Conservation (phyloP, 2,329 filamentous ascomycete genomes). For the Juglanconis juglandina region DNA sequence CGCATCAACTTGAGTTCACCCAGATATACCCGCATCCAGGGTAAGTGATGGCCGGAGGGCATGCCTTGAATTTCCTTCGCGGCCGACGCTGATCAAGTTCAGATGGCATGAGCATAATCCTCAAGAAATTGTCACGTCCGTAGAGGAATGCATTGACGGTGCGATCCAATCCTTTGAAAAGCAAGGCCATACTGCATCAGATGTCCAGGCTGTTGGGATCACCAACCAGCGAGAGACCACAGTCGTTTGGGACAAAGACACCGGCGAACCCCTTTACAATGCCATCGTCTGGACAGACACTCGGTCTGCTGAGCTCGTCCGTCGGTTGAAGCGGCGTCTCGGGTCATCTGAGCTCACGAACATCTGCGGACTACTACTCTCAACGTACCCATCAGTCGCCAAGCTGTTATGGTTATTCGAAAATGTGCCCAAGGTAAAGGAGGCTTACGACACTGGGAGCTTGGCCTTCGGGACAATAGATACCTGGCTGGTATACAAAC, state of each 20-base stretch:
- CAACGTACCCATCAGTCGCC: conserved; percentile 76
- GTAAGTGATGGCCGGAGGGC: conserved; percentile 41
- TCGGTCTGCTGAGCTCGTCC: conserved; percentile 67
- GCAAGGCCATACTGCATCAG: conserved; percentile 61
- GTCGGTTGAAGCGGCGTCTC: conserved; percentile 64
- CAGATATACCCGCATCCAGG: conserved; percentile 74
- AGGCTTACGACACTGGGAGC: conserved; percentile 68
- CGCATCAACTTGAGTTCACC: conserved; percentile 72
- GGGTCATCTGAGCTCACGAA: conserved; percentile 65
- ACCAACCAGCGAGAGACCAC: conserved; percentile 84
- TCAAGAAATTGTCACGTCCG: conserved; percentile 67
- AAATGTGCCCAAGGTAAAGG: conserved; percentile 62
- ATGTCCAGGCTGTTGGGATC: conserved; percentile 74
- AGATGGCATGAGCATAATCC: conserved; percentile 88
- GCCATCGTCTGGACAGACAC: conserved; percentile 86
- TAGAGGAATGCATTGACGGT: conserved; percentile 72
- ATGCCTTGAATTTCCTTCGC: conserved; percentile 20
- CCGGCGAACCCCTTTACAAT: conserved; percentile 73
- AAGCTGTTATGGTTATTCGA: conserved; percentile 76
- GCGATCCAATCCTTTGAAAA: conserved; percentile 67
- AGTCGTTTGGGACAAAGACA: conserved; percentile 73
- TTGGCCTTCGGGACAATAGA: conserved; percentile 79
- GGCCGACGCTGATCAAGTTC: conserved; percentile 8
- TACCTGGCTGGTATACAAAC: conserved; percentile 75
- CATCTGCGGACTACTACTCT: conserved; percentile 73